These are phyloP conservation scores for Fusarium sp. DNA, from an alignment of 2,329 filamentous ascomycete species.

Conservation along the genomic window DNA sequence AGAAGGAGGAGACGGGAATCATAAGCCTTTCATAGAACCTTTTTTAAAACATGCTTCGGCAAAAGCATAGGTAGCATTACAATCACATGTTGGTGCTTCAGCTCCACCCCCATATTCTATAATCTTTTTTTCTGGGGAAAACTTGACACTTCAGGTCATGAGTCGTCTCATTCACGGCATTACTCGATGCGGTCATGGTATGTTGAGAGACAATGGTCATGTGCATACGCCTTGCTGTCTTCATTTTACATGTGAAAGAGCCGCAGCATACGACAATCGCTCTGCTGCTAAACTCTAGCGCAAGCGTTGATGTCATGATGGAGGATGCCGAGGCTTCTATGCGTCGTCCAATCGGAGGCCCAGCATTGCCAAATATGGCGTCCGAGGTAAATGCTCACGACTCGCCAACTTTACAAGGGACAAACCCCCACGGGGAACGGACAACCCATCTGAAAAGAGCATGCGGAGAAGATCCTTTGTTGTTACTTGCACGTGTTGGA, in stretches of 20 bases:
- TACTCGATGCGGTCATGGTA: conserved; percentile 35
- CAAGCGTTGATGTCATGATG: conserved; percentile 41
- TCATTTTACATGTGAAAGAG: conserved; percentile 36
- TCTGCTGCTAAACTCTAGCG: conserved; percentile 3
- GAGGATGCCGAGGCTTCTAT: conserved; percentile 37
- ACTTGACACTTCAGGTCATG: conserved; percentile 23
- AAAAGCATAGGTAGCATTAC: conserved; percentile 19
- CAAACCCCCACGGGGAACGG: conserved; percentile 7
- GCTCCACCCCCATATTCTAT: conserved; percentile 24
- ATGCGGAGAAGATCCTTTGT: conserved; percentile 17
- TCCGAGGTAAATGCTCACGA: conserved; percentile 28
- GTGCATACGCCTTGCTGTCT: conserved; percentile 31
- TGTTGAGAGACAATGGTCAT: conserved; percentile 31
- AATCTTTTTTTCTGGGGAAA: conserved; percentile 13
- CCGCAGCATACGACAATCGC: not conserved
- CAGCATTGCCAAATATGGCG: conserved; percentile 37
- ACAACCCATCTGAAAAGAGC: conserved; percentile 10
- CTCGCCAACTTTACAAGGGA: not conserved
- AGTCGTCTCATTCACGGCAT: conserved; percentile 24
- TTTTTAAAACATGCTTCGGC: conserved; percentile 39
- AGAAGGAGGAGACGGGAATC: not conserved
- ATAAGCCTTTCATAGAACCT: conserved; percentile 1
- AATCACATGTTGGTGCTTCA: conserved; percentile 39
- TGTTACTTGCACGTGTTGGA: conserved; percentile 7
- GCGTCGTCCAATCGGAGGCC: conserved; percentile 31